phyloP scores from a whole-genome alignment of 2,329 filamentous ascomycete genomes.

The Xylaria sp. region DNA sequence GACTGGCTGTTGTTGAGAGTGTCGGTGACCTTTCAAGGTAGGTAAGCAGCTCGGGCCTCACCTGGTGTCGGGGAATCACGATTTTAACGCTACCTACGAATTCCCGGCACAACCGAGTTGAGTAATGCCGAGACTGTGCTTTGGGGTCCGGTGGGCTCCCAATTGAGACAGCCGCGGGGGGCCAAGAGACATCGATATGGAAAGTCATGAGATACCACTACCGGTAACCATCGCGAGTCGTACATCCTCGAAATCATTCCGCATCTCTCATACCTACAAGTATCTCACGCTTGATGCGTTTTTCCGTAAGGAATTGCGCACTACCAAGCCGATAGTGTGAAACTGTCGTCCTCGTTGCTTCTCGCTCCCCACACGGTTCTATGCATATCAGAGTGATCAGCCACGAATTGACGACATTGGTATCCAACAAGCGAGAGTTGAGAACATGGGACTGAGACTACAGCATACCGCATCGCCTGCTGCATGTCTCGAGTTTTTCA shows the following conservation, averaged over 20 bases:
- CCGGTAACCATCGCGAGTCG: too few relatives aligned
- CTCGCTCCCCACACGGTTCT: too few relatives aligned
- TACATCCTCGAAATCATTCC: too few relatives aligned
- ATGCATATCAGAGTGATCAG: too few relatives aligned
- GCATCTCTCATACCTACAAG: too few relatives aligned
- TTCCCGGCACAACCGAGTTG: conserved; percentile 18
- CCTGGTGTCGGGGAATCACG: background rate
- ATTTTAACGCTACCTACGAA: background rate
- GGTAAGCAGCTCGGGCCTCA: background rate
- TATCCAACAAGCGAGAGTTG: too few relatives aligned
- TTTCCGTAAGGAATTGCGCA: background rate
- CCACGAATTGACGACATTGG: too few relatives aligned
- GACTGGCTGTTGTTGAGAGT: too few relatives aligned
- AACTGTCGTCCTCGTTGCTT: background rate
- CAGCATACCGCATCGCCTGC: background rate
- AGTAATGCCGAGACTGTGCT: conserved; percentile 15
- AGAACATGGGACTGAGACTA: background rate
- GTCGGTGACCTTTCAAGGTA: background rate
- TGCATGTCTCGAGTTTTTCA: background rate
- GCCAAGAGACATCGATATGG: too few relatives aligned
- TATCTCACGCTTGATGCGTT: too few relatives aligned
- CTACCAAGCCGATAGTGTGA: background rate
- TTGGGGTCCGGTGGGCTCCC: conserved; percentile 8
- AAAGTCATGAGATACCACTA: too few relatives aligned
- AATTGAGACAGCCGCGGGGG: conserved; percentile 10